These are phyloP conservation scores for Nitzschia sp. DNA, from an alignment of 108 stramenopile species.

Conservation along the genomic window DNA sequence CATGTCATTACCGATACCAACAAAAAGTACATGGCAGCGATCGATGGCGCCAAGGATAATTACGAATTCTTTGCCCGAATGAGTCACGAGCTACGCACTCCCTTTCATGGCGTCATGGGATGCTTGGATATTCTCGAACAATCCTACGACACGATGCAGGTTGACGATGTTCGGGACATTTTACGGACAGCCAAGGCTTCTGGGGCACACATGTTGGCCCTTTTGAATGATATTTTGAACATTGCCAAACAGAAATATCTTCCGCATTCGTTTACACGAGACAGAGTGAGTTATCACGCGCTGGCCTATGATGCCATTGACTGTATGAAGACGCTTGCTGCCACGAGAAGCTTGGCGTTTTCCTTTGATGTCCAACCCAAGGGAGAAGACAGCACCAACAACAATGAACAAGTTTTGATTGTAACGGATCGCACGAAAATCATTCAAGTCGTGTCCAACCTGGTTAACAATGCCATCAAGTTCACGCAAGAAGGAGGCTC, in stretches of 20 bases:
- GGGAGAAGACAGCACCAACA: no score
- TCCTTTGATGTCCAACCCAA: not conserved
- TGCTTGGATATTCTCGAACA: conserved; percentile 50
- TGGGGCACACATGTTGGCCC: conserved; percentile 13
- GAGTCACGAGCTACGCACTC: conserved; percentile 57
- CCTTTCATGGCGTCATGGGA: conserved; percentile 66
- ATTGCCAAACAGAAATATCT: conserved; percentile 19
- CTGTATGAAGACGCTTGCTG: conserved; percentile 10
- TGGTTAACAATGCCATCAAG: conserved; percentile 35
- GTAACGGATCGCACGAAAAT: conserved; percentile 24
- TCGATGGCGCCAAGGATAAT: conserved; percentile 18
- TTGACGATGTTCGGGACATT: conserved; percentile 6
- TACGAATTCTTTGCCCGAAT: conserved; percentile 41
- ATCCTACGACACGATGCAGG: not conserved
- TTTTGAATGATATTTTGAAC: conserved; percentile 21
- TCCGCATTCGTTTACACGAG: not conserved
- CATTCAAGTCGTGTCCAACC: conserved; percentile 25
- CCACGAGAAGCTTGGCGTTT: not conserved
- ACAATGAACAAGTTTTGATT: not conserved
- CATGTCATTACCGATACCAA: conserved; percentile 19
- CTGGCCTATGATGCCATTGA: conserved; percentile 14
- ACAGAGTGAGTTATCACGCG: not conserved
- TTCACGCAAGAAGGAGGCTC: conserved; percentile 8
- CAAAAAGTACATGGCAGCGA: conserved; percentile 14
- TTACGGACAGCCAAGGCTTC: conserved; percentile 7